These are phyloP conservation scores for Platanus orientalis DNA, from an alignment of 164 flowering plant genomes.

Conservation along the genomic window DNA sequence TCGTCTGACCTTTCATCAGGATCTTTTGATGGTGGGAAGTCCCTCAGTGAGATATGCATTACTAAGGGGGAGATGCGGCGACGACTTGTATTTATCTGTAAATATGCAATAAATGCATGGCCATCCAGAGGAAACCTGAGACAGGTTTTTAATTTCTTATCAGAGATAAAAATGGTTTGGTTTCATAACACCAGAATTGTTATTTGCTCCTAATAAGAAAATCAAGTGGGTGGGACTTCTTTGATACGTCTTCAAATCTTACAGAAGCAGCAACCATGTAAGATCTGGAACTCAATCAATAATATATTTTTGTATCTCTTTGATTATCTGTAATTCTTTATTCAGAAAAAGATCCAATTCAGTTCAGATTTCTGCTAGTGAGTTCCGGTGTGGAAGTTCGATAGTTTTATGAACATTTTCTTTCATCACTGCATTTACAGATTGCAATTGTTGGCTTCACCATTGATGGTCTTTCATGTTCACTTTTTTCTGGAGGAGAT, in stretches of 20 bases:
- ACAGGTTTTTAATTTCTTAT: conserved; percentile 67
- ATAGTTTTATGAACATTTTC: too few species aligned
- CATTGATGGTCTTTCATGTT: too few species aligned
- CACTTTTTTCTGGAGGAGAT: too few species aligned
- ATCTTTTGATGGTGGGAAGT: conserved; percentile 60
- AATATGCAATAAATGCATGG: conserved; percentile 65
- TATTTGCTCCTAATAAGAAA: background rate
- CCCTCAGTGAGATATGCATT: conserved; percentile 34
- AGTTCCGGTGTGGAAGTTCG: too few species aligned
- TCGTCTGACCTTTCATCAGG: conserved; percentile 29
- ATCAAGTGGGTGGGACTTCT: background rate
- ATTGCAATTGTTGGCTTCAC: too few species aligned
- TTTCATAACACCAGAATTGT: background rate
- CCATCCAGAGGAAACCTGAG: conserved; percentile 87
- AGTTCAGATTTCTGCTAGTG: too few species aligned
- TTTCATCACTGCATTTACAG: too few species aligned
- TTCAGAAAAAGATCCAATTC: too few species aligned
- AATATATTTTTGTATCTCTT: too few species aligned
- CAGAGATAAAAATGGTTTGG: conserved; percentile 24
- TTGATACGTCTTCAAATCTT: background rate
- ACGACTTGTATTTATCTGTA: conserved; percentile 64
- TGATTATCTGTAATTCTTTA: too few species aligned
- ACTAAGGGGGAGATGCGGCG: conserved; percentile 70
- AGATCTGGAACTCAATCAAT: too few species aligned
- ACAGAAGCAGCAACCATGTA: background rate